Percentiles rank a stretch among this genome's conserved stretches.
phyloP scores from a whole-genome alignment of 2,329 filamentous ascomycete genomes.

The Cyanodermella asteris region DNA sequence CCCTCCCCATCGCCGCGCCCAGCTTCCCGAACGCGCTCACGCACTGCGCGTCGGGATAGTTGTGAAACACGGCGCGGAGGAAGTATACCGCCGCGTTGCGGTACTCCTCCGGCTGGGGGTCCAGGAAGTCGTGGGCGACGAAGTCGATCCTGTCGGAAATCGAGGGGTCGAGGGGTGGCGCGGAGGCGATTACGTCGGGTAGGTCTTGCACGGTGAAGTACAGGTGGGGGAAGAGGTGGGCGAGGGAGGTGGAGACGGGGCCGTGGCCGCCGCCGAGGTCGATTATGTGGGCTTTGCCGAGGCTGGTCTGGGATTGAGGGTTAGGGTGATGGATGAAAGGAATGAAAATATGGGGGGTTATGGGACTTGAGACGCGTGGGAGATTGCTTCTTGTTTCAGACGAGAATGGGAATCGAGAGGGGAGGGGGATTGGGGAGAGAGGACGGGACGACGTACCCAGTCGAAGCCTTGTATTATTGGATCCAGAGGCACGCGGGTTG shows the following conservation, averaged over 20 bases:
- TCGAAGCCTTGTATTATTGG: too few species aligned
- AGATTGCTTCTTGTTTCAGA: too few species aligned
- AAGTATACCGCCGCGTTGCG: slow-evolving; percentile 13
- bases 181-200: slow-evolving; percentile 3
- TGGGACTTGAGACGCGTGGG: too few species aligned
- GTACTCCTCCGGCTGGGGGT: slow-evolving; percentile 22
- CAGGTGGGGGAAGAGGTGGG: slow-evolving; percentile 8
- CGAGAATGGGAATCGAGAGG: too few species aligned
- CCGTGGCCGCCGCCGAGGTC: slow-evolving; percentile 7
- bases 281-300: slow-evolving; percentile 2
- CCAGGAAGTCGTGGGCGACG: slow-evolving; percentile 35
- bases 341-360: too few species aligned
- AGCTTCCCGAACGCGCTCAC: not conserved
- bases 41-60: slow-evolving; percentile 1
- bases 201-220: slow-evolving; percentile 8
- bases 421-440: too few species aligned
- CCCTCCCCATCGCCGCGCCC: not conserved
- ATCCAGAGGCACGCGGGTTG: too few species aligned
- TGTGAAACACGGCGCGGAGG: slow-evolving; percentile 2
- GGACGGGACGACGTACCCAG: too few species aligned
- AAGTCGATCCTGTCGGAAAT: slow-evolving; percentile 13
- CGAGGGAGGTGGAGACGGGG: slow-evolving; percentile 1
- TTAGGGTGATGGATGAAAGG: too few species aligned
- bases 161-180: slow-evolving; percentile 2
- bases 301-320: too few species aligned